A percentile compares a stretch with the other conserved stretches of the same genome.
phyloP scores from a whole-genome alignment of 2,329 filamentous ascomycete species.

The Aspergillus fumigatus region DNA sequence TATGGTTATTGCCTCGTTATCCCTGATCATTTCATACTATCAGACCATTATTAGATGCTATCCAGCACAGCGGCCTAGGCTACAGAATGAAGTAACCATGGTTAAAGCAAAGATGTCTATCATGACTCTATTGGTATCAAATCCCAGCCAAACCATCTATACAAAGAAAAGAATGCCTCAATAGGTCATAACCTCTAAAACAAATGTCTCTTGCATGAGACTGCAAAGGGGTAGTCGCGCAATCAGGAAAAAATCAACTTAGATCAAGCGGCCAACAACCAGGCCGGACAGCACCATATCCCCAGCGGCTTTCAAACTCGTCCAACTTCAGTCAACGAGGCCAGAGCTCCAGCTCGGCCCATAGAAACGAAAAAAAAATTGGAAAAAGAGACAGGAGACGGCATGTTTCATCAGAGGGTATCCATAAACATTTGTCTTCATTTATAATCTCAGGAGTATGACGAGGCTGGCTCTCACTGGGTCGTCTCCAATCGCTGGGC shows the following conservation, averaged over 20 bases:
- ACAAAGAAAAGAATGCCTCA: neutral
- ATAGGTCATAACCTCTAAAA: neutral
- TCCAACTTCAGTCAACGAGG: neutral
- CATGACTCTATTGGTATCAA: neutral
- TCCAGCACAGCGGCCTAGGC: neutral
- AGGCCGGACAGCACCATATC: neutral
- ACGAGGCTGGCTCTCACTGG: conserved; percentile 14
- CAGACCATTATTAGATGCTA: neutral
- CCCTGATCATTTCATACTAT: neutral
- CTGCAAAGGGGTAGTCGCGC: neutral
- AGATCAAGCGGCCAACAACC: neutral
- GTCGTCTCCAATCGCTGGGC: conserved; percentile 4
- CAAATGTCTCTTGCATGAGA: neutral
- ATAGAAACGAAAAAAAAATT: neutral
- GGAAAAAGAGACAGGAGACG: neutral
- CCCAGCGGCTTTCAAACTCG: neutral
- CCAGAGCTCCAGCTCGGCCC: neutral
- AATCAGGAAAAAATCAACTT: neutral
- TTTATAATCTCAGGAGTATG: neutral
- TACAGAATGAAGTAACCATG: too few relatives aligned
- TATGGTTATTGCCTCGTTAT: too few relatives aligned
- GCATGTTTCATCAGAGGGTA: neutral
- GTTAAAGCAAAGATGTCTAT: neutral
- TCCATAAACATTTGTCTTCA: neutral
- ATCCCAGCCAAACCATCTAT: neutral